Conservation (phyloP, 2,329 filamentous ascomycete genomes). For the Fusarium sp. region DNA sequence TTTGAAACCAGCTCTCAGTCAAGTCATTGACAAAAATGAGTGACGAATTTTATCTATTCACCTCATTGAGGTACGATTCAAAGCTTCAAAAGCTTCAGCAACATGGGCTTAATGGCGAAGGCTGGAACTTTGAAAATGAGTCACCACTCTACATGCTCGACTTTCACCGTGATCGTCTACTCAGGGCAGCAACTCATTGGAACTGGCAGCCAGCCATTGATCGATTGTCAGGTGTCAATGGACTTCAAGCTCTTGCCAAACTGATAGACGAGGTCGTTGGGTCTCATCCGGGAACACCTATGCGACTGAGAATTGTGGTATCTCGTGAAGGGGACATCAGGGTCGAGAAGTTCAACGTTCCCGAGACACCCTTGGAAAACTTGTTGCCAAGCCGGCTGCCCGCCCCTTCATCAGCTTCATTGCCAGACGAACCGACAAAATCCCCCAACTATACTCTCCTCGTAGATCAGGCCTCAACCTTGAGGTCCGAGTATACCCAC, state of each 20-base stretch:
- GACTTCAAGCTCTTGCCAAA: constrained; percentile 55
- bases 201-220: constrained; percentile 62
- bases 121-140: constrained; percentile 63
- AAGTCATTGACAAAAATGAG: constrained; percentile 45
- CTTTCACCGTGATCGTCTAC: constrained; percentile 82
- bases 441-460: constrained; percentile 56
- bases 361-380: constrained; percentile 58
- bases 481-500: constrained; percentile 75
- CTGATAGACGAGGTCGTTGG: constrained; percentile 53
- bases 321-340: constrained; percentile 59
- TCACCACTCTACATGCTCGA: constrained; percentile 84
- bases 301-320: constrained; percentile 69
- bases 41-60: constrained; percentile 71
- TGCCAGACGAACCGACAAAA: constrained; percentile 42
- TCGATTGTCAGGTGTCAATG: constrained; percentile 58
- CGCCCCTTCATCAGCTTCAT: constrained; percentile 50
- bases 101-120: constrained; percentile 54
- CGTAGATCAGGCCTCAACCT: constrained; percentile 57
- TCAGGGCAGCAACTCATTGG: constrained; percentile 71
- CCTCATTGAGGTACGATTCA: constrained; percentile 79
- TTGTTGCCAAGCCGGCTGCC: constrained; percentile 70
- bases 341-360: constrained; percentile 54
- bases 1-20: not conserved
- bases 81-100: constrained; percentile 60
- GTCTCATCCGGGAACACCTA: constrained; percentile 48